Conservation (phyloP, 331 rosid genomes). For the Quercus phellos region DNA sequence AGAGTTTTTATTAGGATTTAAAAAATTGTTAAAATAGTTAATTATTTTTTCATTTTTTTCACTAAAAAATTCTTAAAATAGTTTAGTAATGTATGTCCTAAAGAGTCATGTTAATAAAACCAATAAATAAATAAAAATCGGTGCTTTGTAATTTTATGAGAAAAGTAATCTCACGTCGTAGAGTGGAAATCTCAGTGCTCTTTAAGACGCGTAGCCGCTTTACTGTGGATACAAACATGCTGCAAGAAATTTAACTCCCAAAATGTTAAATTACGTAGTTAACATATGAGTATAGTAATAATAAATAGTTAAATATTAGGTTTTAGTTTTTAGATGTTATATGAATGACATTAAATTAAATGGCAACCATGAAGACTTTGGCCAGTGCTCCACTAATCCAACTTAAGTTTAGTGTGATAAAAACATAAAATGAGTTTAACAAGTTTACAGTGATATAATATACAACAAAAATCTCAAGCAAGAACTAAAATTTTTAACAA, state of each 20-base stretch:
- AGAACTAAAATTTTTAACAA: too few species aligned
- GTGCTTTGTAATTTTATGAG: too few species aligned
- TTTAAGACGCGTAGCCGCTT: constrained; percentile 92
- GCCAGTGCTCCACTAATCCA: too few species aligned
- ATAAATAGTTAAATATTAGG: constrained; percentile 8
- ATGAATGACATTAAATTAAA: too few species aligned
- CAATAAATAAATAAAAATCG: too few species aligned
- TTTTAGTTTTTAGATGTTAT: too few species aligned
- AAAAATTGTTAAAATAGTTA: rapidly evolving
- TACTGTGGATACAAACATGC: constrained; percentile 91
- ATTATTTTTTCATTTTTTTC: rapidly evolving
- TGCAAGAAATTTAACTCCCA: constrained; percentile 28
- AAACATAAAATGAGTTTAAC: too few species aligned
- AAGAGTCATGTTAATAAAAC: rapidly evolving
- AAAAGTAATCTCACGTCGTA: constrained; percentile 55
- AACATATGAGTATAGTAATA: not conserved
- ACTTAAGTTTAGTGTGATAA: too few species aligned
- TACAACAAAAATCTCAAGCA: too few species aligned
- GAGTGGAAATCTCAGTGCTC: constrained; percentile 73
- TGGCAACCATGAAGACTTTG: too few species aligned
- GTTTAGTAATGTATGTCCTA: rapidly evolving
- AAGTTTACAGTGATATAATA: too few species aligned
- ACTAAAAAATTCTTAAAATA: rapidly evolving
- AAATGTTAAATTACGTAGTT: too few species aligned
- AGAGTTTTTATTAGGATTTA: rapidly evolving